Percentiles rank a stretch among this genome's conserved stretches.
Conservation (phyloP, 2,329 filamentous ascomycete species). For the Cordyceps cicadae region DNA sequence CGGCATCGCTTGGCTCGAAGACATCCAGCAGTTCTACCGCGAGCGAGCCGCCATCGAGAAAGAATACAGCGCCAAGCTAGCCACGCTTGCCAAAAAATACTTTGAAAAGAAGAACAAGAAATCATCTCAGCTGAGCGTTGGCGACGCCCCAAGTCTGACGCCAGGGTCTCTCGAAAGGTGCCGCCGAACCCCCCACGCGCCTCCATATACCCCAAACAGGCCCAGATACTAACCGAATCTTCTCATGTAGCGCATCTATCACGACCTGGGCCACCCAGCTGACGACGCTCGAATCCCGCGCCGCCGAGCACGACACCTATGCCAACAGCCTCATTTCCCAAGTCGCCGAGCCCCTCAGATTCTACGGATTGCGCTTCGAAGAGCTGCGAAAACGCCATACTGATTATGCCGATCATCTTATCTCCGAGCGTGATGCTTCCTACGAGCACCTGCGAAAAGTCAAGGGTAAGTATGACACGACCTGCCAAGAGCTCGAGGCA, state of each 20-base stretch:
- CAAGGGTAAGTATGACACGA: constrained; percentile 86
- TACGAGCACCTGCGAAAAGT: constrained; percentile 82
- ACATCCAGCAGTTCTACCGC: constrained; percentile 95
- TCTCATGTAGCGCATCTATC: constrained; percentile 63
- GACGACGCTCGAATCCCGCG: constrained; percentile 78
- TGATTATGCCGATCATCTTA: constrained; percentile 81
- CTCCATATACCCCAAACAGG: background rate
- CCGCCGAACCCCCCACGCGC: background rate
- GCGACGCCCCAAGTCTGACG: constrained; percentile 85
- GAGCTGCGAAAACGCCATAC: constrained; percentile 85
- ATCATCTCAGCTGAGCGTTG: constrained; percentile 78
- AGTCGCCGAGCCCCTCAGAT: constrained; percentile 80
- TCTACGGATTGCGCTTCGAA: constrained; percentile 67
- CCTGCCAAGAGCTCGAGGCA: constrained; percentile 90
- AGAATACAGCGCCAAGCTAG: constrained; percentile 87
- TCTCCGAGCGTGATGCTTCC: constrained; percentile 77
- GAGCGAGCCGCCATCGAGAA: constrained; percentile 92
- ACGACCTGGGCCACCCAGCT: constrained; percentile 96
- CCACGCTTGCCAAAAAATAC: constrained; percentile 85
- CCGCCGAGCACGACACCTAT: constrained; percentile 81
- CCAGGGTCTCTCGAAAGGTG: constrained; percentile 89
- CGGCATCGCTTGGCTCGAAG: constrained; percentile 90
- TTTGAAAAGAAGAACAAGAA: constrained; percentile 95
- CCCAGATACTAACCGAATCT: background rate
- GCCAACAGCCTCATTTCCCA: constrained; percentile 68